Conservation (phyloP, 495 filamentous ascomycete species). For the Penicillium taxi region DNA sequence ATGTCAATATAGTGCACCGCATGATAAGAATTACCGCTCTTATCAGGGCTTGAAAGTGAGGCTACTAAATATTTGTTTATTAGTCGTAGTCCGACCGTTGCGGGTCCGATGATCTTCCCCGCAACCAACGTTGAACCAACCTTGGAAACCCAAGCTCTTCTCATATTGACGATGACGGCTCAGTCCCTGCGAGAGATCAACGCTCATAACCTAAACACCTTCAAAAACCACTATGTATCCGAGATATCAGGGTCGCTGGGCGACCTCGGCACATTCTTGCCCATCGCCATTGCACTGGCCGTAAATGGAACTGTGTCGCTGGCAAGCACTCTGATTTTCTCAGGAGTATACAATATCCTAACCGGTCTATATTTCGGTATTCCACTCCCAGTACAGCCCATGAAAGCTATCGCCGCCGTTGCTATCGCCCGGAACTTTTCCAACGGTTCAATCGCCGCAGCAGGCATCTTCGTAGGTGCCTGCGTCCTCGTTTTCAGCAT, state of each 20-base stretch:
- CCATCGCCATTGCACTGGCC: conserved; percentile 76
- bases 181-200: conserved; percentile 28
- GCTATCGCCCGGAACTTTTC: conserved; percentile 62
- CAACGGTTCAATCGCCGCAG: conserved; percentile 61
- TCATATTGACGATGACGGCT: conserved; percentile 20
- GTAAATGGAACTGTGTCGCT: conserved; percentile 68
- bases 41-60: too few relatives aligned
- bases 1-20: too few relatives aligned
- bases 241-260: conserved; percentile 89
- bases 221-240: conserved; percentile 52
- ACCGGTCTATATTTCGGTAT: conserved; percentile 80
- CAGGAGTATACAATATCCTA: conserved; percentile 74
- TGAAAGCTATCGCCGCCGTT: conserved; percentile 88
- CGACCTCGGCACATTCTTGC: conserved; percentile 85
- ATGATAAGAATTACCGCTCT: too few relatives aligned
- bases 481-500: conserved; percentile 67
- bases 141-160: too few relatives aligned
- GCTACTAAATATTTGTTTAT: too few relatives aligned
- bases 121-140: too few relatives aligned
- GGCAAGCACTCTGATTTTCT: conserved; percentile 76
- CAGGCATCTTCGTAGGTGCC: conserved; percentile 66
- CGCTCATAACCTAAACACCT: conserved; percentile 27
- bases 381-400: conserved; percentile 77
- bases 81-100: too few relatives aligned
- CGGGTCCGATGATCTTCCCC: too few relatives aligned